Conservation (phyloP, 2,329 filamentous ascomycete genomes). For the Colletotrichum sublineola region DNA sequence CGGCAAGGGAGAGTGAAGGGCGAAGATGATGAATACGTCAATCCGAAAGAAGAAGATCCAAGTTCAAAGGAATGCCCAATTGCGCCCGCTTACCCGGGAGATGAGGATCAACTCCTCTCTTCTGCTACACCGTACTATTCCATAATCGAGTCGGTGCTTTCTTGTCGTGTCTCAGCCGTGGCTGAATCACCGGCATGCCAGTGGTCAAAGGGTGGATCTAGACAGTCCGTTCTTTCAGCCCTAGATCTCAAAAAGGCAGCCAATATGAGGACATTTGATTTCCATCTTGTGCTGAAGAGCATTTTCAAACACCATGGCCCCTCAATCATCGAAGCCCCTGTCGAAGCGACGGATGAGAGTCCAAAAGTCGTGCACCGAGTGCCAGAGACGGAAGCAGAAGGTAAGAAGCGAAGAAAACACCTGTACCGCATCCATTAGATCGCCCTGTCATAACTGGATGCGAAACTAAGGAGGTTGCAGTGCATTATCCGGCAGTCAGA, state of each 20-base stretch:
- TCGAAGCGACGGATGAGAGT: constrained; percentile 36
- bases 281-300: background rate
- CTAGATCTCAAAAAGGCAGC: background rate
- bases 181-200: constrained; percentile 29
- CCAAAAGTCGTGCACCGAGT: constrained; percentile 44
- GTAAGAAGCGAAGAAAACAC: constrained; percentile 20
- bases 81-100: background rate
- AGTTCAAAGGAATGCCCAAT: background rate
- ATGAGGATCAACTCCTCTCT: background rate
- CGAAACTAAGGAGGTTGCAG: constrained; percentile 22
- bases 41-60: background rate
- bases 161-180: constrained; percentile 17
- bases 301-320: constrained; percentile 18
- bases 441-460: background rate
- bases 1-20: background rate
- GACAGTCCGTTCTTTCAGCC: constrained; percentile 18
- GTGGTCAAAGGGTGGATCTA: constrained; percentile 21
- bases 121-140: background rate
- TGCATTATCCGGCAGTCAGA: constrained; percentile 40
- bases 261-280: background rate
- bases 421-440: background rate
- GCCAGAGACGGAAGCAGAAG: constrained; percentile 43
- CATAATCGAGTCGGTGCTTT: constrained; percentile 5
- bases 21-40: background rate
- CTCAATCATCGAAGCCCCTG: constrained; percentile 24